phyloP scores from a whole-genome alignment of 306 rosid species.

The Clitoria ternatea region DNA sequence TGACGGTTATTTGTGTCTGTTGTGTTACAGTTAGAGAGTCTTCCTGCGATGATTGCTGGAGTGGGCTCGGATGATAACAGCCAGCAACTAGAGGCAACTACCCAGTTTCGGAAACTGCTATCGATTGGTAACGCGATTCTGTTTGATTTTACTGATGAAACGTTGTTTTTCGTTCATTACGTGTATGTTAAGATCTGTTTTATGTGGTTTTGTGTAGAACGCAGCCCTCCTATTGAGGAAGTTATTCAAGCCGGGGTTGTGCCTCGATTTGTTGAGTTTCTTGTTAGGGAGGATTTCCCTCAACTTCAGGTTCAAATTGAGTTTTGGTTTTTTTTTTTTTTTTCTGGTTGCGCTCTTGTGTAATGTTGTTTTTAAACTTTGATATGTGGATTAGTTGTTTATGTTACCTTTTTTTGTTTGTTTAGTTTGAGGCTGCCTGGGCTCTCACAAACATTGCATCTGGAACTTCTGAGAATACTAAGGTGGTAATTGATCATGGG shows the following conservation, averaged over 20 bases:
- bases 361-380: neutral
- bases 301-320: slow-evolving; percentile 85
- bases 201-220: slow-evolving; percentile 32
- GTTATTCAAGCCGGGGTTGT: slow-evolving; percentile 91
- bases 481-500: slow-evolving; percentile 88
- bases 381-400: slow-evolving; percentile 3
- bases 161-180: neutral
- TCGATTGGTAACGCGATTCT: slow-evolving; percentile 55
- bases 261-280: slow-evolving; percentile 84
- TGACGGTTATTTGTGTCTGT: neutral
- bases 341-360: neutral
- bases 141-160: neutral
- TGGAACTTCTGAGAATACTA: slow-evolving; percentile 88
- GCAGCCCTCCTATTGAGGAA: slow-evolving; percentile 94
- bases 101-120: slow-evolving; percentile 83
- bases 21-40: slow-evolving; percentile 71
- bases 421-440: slow-evolving; percentile 95
- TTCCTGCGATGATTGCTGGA: slow-evolving; percentile 83
- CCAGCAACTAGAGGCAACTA: slow-evolving; percentile 79
- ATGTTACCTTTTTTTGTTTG: neutral
- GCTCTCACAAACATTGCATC: slow-evolving; percentile 95
- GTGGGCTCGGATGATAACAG: slow-evolving; percentile 59
- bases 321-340: neutral
- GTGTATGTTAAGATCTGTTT: neutral
- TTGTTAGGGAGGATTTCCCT: slow-evolving; percentile 79